phyloP scores from a whole-genome alignment of 305 asterid genomes.

The Fraxinus albicans region DNA sequence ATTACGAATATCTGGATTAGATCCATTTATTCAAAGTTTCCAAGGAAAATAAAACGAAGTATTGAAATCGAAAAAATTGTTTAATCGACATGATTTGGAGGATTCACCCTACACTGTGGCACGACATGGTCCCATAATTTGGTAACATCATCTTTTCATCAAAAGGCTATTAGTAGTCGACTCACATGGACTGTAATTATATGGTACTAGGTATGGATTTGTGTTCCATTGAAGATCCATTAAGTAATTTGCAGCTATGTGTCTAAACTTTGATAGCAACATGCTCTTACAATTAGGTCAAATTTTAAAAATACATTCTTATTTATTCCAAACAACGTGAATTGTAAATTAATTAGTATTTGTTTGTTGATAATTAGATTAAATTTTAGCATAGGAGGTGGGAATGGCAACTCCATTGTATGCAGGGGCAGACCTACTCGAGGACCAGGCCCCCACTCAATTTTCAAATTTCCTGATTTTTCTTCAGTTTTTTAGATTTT shows the following conservation, averaged over 20 bases:
- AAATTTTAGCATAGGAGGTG: too few relatives aligned
- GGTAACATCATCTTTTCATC: slow-evolving; percentile 8
- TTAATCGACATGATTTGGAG: background rate
- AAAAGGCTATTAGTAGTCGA: background rate
- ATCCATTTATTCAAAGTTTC: slow-evolving; percentile 21
- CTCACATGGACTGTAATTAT: slow-evolving; percentile 13
- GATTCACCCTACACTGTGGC: background rate
- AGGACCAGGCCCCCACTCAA: too few relatives aligned
- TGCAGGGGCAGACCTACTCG: background rate
- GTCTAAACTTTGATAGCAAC: too few relatives aligned
- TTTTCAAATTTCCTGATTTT: too few relatives aligned
- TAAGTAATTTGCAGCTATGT: background rate
- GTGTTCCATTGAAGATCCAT: background rate
- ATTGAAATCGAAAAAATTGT: background rate
- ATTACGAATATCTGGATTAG: background rate
- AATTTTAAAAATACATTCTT: too few relatives aligned
- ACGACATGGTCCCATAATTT: background rate
- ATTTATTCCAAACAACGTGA: background rate
- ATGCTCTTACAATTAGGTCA: background rate
- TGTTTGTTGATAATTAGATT: background rate
- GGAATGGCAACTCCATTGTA: background rate
- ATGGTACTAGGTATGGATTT: background rate
- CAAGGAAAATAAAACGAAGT: background rate
- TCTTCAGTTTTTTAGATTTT: too few relatives aligned
- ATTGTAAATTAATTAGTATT: too few relatives aligned